Percentiles rank a stretch among this genome's conserved stretches.
Evolutionary conservation across 495 filamentous ascomycete genomes (phyloP).

Genomic region (Wilcoxina mikolae): DNA sequence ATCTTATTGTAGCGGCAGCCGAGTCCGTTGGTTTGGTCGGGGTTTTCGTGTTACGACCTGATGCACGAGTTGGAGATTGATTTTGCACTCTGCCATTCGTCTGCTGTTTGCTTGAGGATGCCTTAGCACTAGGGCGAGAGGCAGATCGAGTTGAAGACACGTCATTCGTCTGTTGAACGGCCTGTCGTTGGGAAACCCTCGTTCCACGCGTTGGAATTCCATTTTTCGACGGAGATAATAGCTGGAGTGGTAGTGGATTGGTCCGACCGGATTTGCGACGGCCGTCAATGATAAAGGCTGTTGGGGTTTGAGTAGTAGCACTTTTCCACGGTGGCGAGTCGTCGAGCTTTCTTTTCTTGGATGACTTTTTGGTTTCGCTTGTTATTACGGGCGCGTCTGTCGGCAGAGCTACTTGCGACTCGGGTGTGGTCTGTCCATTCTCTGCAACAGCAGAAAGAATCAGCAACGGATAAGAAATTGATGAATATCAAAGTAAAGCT

Average conservation of each 20-base stretch:
- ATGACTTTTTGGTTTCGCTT: constrained; percentile 34
- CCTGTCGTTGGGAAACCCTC: constrained; percentile 31
- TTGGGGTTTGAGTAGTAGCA: constrained; percentile 69
- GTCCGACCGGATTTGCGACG: constrained; percentile 74
- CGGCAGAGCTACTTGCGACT: not conserved
- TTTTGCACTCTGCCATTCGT: constrained; percentile 13
- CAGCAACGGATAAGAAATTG: constrained; percentile 2
- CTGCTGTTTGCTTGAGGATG: constrained; percentile 17
- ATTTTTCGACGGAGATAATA: constrained; percentile 52
- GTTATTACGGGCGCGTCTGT: constrained; percentile 1
- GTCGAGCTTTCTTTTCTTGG: constrained; percentile 49
- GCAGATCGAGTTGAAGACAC: constrained; percentile 4
- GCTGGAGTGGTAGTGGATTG: constrained; percentile 55
- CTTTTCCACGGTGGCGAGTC: constrained; percentile 91
- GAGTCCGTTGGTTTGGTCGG: constrained; percentile 19
- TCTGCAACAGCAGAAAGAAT: constrained; percentile 10
- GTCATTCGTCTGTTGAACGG: constrained; percentile 17
- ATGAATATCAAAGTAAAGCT: constrained; percentile 4
- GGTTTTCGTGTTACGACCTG: constrained; percentile 18
- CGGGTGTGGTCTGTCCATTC: constrained; percentile 17
- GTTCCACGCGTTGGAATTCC: constrained; percentile 32
- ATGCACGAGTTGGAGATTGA: constrained; percentile 23
- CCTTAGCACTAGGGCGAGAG: constrained; percentile 19
- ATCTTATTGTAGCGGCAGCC: constrained; percentile 16
- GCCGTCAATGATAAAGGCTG: constrained; percentile 67